Base-by-base conservation (phyloP, 2,329 filamentous ascomycete genomes). In the Neofusicoccum cordaticola region DNA sequence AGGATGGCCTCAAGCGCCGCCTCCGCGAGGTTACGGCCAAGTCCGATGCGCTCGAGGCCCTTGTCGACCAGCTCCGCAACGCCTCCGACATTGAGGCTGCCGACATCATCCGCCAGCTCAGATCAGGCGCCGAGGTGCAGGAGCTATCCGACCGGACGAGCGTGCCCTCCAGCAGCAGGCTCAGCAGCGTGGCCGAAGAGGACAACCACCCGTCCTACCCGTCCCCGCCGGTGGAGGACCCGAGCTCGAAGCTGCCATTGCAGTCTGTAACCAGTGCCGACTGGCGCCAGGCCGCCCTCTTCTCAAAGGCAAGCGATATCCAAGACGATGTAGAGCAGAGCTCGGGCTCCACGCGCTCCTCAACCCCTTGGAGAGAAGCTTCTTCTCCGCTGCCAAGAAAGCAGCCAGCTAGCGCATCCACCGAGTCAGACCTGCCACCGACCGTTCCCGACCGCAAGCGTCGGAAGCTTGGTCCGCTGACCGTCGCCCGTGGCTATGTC, bases 1-100 rank as follows among this genome's bases (percentile, higher is more conserved):
- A 63, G 48, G 61, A 63, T 19, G 61, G 61, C 27, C 61, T 63
- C 41, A 63, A 63, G 50, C 61, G 61, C 48, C 50, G 61, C 48
- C 50, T 63, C 19, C 50, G 51, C n/a, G 41, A 52, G 17, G 61
- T 63, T 7, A 56, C 50, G n/a, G 61, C 50, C 41, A 63, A 47
- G 44, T 63, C 61, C 27, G 51, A 63, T 2, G 4, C n/a, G n/a
- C 61, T 63, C 48, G 61, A 63, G 27, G 50, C 61, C 48, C 39
- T 63, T 12, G 61, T 63, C 41, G 19, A 17, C 42, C 51, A 52
- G 22, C 17, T 63, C 27, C 41, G 61, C 50, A 45, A 15, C 39
- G 61, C 61, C 50, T 47, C 48, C 31, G 61, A 63, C 17, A 15
- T 12, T 6, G 61, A 63, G 41, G 51, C 61, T 17, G 41, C 50